Evolutionary conservation across 139 green algal genomes (phyloP).

Genomic region (Edaphochlamys debaryana): DNA sequence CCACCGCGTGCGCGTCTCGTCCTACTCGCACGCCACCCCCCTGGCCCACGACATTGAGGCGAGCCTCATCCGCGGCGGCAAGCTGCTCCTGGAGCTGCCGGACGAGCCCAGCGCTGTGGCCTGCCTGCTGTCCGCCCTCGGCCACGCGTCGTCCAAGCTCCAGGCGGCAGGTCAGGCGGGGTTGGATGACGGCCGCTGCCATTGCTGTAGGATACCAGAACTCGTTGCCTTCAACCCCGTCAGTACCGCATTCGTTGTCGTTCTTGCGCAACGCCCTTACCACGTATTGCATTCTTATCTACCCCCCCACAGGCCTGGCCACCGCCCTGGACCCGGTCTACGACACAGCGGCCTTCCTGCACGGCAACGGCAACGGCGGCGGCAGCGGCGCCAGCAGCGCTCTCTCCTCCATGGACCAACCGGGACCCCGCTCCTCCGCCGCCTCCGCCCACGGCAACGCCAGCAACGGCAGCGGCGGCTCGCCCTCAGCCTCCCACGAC

Average conservation of each 20-base stretch:
- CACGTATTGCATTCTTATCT: not conserved
- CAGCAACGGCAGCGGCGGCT: too few species aligned
- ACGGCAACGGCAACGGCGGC: not conserved
- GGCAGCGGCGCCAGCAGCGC: not conserved
- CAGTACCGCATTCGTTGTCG: not conserved
- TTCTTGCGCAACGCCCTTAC: too few species aligned
- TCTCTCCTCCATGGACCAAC: not conserved
- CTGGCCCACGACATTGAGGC: not conserved
- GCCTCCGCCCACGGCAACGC: too few species aligned
- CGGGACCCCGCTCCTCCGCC: too few species aligned
- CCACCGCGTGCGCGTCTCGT: not conserved
- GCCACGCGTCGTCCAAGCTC: constrained; percentile 7
- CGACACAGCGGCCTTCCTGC: not conserved
- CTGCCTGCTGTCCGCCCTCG: constrained; percentile 27
- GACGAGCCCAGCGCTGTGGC: constrained; percentile 30
- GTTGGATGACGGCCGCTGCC: too few species aligned
- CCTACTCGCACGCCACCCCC: not conserved
- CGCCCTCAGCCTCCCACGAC: not conserved
- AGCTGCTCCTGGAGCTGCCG: constrained; percentile 25
- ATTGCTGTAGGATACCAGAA: too few species aligned
- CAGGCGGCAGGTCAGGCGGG: not conserved
- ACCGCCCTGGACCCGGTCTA: constrained; percentile 34
- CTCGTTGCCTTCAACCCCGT: not conserved
- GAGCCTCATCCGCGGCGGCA: not conserved
- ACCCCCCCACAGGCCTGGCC: constrained; percentile 5